Base-by-base conservation (phyloP, 768 basidiomycete genomes). In the Lactarius trivialis region DNA sequence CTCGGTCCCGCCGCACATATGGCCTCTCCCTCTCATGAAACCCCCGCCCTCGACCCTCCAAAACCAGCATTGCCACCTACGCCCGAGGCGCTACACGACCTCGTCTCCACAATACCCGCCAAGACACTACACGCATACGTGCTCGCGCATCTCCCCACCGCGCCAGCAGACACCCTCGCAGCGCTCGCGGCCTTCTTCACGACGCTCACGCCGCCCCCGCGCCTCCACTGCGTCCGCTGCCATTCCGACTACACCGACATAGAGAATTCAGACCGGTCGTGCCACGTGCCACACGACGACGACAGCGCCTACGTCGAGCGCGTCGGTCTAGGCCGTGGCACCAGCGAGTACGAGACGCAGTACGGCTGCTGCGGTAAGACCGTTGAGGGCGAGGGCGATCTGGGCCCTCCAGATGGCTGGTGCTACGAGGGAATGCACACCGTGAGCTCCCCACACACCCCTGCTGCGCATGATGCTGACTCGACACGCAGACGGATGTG, bases 341-440 rank as follows among this genome's bases (percentile, higher is more conserved):
- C 67, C 33, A 64, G 66, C 48, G 74, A 70, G 28, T 77, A 79
- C 61, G 80, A 82, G 71, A 82, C 89, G 0, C 74, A 85, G 2
- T 92, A 83, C 81, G 82, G 81, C 3, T 92, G 90, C 73, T 92
- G 89, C 71, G 86, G 82, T 8, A 77, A 80, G 68, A 85, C 81
- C 0, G 85, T 84, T 7, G 85, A 89, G 28, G 89, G 89, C 0
- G 84, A 86, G 65, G 89, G 90, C 1, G 86, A 89, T 64, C 86
- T 86, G 75, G 89, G 89, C 0, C 89, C 90, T 1, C 90, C 89
- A 1, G 88, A 90, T 70, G 90, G 89, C 1, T 92, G 88, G 88
- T 92, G 89, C 68, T 91, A 90, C 68, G 89, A 91, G 71, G 89
- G 89, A 4, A 82, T 79, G 71, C 89, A 92, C 71, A 91, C 89